Percentiles rank a stretch among this genome's conserved stretches.
Evolutionary conservation across 306 rosid genomes (phyloP).

Genomic region (Lotus japonicus): DNA sequence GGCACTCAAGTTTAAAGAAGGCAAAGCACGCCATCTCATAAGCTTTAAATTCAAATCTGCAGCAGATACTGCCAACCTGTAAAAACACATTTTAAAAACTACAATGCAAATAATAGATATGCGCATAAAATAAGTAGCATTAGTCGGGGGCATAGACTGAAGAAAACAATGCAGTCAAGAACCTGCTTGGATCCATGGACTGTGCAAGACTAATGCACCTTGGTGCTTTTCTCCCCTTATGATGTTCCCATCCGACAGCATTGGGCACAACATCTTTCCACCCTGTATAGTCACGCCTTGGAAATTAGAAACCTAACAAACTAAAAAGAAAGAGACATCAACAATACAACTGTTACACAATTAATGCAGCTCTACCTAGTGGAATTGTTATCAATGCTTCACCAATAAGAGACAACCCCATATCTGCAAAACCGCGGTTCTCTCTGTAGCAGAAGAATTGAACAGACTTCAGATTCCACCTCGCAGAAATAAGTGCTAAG

Average conservation of each 20-base stretch:
- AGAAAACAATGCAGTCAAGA: not conserved
- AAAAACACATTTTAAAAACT: constrained; percentile 3
- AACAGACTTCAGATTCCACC: constrained; percentile 75
- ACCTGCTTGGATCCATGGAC: constrained; percentile 97
- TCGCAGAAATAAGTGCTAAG: constrained; percentile 65
- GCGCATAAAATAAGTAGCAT: not conserved
- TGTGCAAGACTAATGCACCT: constrained; percentile 82
- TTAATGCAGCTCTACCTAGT: constrained; percentile 51
- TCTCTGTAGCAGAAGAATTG: constrained; percentile 85
- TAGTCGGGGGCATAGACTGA: not conserved
- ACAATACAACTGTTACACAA: constrained; percentile 20
- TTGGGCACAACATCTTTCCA: constrained; percentile 53
- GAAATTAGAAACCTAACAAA: constrained; percentile 19
- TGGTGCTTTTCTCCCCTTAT: constrained; percentile 58
- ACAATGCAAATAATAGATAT: constrained; percentile 10
- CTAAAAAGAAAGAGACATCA: constrained; percentile 11
- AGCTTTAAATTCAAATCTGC: constrained; percentile 97
- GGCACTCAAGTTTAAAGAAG: constrained; percentile 61
- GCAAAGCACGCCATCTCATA: constrained; percentile 99
- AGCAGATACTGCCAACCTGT: constrained; percentile 94
- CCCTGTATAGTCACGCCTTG: constrained; percentile 33
- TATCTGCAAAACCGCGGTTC: constrained; percentile 88
- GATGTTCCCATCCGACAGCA: constrained; percentile 91
- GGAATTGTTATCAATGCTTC: constrained; percentile 58
- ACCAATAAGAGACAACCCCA: constrained; percentile 75